Base-by-base conservation (phyloP, 2,329 filamentous ascomycete species). In the Cladosporium sp. region DNA sequence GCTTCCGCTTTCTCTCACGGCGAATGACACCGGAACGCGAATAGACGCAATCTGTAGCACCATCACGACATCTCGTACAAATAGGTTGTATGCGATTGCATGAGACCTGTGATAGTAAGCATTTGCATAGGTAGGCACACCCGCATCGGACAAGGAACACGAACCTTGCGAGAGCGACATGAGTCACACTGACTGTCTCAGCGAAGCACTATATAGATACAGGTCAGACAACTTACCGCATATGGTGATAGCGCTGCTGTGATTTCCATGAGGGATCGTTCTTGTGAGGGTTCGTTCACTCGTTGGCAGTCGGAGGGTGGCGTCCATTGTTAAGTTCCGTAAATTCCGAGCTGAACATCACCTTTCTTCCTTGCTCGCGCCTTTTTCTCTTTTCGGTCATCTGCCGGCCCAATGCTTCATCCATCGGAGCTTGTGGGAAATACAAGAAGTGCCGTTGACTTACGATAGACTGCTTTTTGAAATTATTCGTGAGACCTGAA, bases 21-120 rank as follows among this genome's bases (percentile, higher is more conserved):
- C 63, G 62, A 36, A 66, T 64, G 17, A 61, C 43, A 4, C 64
- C 65, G 25, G 58, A 45, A 4, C 64, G 65, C 5, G 65, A 65
- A 49, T 67, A 67, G 1, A 39, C 28, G 38, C 65, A 67, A 1
- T 25, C 34, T 8, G 45, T 12, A 3, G 12, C 42, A 39, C 60
- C 54, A 5, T 57, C 28, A 19, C 12, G 40, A 43, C 65, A 66
- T 38, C 63, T 55, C 19, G 50, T 14, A 37, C 65, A 66, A 8
- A 42, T 39, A 12, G 62, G 38, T 15, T 12, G 38, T 5, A 55
- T 30, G 11, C 64, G 64, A 14, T 47, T 58, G 51, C 64, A 66
- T 15, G 61, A 37, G 3, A 60, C 57, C 64, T 65, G 42, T 20
- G 22, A 1, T 12, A 5, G 22, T 47, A n/a, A 47, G 43, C 43